Evolutionary conservation across 1,284 basidiomycete species (phyloP), one percentile per base, ranked within the genome.

Genomic region (Puccinia novopanici): DNA sequence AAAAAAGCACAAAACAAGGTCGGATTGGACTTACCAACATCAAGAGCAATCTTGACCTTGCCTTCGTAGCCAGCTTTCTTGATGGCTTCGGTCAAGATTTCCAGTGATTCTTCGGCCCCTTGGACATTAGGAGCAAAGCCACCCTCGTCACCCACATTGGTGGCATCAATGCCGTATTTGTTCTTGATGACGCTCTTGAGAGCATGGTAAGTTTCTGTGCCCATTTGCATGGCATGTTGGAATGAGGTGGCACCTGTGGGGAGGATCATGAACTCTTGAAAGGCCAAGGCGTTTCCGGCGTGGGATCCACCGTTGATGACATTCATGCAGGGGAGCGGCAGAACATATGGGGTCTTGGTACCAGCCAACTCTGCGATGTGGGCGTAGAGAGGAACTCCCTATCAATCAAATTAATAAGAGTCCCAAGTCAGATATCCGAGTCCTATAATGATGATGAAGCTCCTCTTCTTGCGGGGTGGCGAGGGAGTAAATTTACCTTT

Each of bases 281-380:
- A 95, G 81, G 97, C 95, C 83, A 99, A 93, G 87, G 95, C 94
- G 91, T 99, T 99, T 81, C 97, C 97, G 81, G 97, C 97, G 87
- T 99, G 97, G 83, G 95, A 98, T 83, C 97, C 97, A 88, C 97
- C 97, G 89, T 99, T 99, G 90, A 99, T 99, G 85, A 99, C 97
- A 88, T 99, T 99, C 90, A 98, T 94, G 82, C 93, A 91, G 77
- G 95, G 97, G 86, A 87, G 89, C 84, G 96, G 96, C 84, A 98
- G 91, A 81, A 94, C 89, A 88, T 92, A 98, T 67, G 96, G 96
- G 81, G 93, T 89, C 88, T 94, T 93, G 87, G 97, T 90, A 84
- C 95, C 95, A 82, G 96, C 93, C 84, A 99, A 91, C 83, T 93
- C 91, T 77, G 95, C 96, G 84, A 99, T 91, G 90, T 98, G 94